phyloP scores from a whole-genome alignment of 2,329 filamentous ascomycete genomes.

The Penicillium aurantiogriseum region DNA sequence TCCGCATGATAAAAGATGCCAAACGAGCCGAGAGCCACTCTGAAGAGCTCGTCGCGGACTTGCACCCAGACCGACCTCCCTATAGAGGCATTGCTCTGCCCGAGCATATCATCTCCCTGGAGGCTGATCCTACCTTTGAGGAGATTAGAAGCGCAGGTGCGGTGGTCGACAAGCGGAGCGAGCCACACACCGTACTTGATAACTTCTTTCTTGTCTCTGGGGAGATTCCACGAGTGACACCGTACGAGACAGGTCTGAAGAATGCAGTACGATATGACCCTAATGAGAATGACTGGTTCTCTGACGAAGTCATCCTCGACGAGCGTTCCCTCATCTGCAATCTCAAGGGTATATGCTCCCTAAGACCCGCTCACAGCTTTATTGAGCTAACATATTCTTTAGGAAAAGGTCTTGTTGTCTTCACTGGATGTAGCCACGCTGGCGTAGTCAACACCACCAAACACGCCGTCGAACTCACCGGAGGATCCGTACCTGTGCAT shows the following conservation, averaged over 20 bases:
- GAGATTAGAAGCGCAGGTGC: conserved; percentile 49
- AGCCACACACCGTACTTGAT: conserved; percentile 49
- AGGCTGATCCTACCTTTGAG: conserved; percentile 53
- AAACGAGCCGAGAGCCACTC: conserved; percentile 28
- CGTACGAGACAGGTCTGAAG: conserved; percentile 51
- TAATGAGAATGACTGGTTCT: conserved; percentile 45
- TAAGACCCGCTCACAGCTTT: background rate
- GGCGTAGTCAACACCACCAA: conserved; percentile 54
- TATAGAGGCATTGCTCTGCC: conserved; percentile 50
- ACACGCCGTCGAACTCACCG: conserved; percentile 46
- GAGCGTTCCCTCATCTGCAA: conserved; percentile 56
- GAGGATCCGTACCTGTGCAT: conserved; percentile 43
- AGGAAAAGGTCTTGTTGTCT: conserved; percentile 55
- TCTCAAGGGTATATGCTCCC: conserved; percentile 46
- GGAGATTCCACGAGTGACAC: conserved; percentile 51
- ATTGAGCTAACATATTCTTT: background rate
- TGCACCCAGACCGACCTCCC: conserved; percentile 54
- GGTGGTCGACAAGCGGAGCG: conserved; percentile 37
- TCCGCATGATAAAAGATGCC: conserved; percentile 49
- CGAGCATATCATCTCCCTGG: conserved; percentile 47
- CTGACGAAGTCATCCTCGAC: conserved; percentile 52
- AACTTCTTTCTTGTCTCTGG: conserved; percentile 55
- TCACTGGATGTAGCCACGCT: conserved; percentile 58
- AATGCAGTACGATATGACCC: conserved; percentile 47
- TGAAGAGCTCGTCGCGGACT: conserved; percentile 43